These are phyloP conservation scores for Taphrina flavorubra DNA, from an alignment of 1,139 yeast genomes.

Conservation along the genomic window DNA sequence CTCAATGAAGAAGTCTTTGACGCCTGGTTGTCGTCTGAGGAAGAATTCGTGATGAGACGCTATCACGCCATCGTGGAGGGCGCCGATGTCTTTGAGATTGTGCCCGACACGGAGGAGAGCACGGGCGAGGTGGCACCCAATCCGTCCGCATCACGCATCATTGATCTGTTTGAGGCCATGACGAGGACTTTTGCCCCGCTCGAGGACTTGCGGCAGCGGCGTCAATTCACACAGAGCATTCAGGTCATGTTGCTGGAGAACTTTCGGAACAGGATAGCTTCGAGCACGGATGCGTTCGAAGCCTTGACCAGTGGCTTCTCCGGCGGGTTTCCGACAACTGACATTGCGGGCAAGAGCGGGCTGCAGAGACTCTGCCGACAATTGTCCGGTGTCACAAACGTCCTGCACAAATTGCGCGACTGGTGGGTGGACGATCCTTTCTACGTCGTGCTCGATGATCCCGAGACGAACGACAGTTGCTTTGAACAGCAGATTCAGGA, in stretches of 20 bases:
- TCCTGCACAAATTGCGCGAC: slow-evolving; percentile 59
- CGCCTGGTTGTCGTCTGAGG: slow-evolving; percentile 74
- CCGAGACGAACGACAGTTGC: slow-evolving; percentile 33
- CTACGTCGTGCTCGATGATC: slow-evolving; percentile 65
- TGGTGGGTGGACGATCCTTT: slow-evolving; percentile 78
- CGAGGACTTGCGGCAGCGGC: slow-evolving; percentile 66
- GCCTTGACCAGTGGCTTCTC: slow-evolving; percentile 56
- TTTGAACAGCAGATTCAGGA: slow-evolving; percentile 42
- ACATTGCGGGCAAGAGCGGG: slow-evolving; percentile 56
- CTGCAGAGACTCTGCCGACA: slow-evolving; percentile 64
- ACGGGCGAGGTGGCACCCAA: slow-evolving; percentile 62
- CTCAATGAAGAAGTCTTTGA: slow-evolving; percentile 57
- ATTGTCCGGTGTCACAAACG: slow-evolving; percentile 65
- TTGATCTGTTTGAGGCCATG: slow-evolving; percentile 68
- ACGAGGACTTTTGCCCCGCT: slow-evolving; percentile 67
- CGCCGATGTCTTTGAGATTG: slow-evolving; percentile 63
- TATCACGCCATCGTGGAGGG: slow-evolving; percentile 64
- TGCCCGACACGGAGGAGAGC: slow-evolving; percentile 55
- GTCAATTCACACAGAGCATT: slow-evolving; percentile 70
- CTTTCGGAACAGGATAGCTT: slow-evolving; percentile 61
- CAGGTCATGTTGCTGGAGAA: slow-evolving; percentile 69
- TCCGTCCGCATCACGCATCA: slow-evolving; percentile 66
- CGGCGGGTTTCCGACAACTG: slow-evolving; percentile 54
- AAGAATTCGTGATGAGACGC: slow-evolving; percentile 61
- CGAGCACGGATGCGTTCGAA: slow-evolving; percentile 58